A percentile compares a stretch with the other conserved stretches of the same genome.
phyloP scores from a whole-genome alignment of 208 protist genomes.

The Leptomonas seymouri region DNA sequence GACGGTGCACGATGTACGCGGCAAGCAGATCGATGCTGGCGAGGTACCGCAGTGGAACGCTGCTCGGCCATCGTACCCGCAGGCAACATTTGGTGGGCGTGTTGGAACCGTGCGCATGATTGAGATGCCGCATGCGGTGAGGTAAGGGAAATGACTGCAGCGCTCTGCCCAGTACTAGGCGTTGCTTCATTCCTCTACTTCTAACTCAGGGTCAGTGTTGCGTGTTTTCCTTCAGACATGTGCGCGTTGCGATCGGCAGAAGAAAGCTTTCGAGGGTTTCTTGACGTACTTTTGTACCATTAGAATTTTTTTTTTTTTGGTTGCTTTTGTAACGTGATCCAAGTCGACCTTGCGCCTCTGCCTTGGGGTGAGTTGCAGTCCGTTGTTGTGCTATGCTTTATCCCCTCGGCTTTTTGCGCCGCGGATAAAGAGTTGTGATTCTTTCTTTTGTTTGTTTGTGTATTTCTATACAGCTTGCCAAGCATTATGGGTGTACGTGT shows the following conservation, averaged over 20 bases:
- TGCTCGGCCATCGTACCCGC: constrained; percentile 65
- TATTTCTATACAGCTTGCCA: too few relatives aligned
- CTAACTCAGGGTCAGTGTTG: constrained; percentile 4
- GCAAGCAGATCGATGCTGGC: constrained; percentile 73
- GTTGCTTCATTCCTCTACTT: constrained; percentile 9
- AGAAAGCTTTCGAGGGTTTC: too few relatives aligned
- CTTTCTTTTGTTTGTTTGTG: constrained; percentile 4
- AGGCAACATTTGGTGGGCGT: constrained; percentile 84
- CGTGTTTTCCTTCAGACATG: constrained; percentile 9
- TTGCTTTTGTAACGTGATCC: not conserved
- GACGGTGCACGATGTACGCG: constrained; percentile 68
- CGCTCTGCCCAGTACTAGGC: not conserved
- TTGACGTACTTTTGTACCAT: not conserved
- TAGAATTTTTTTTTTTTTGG: constrained; percentile 11
- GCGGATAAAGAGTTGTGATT: too few relatives aligned
- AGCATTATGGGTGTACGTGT: too few relatives aligned
- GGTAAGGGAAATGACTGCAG: not conserved
- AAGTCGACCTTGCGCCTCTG: not conserved
- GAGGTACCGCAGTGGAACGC: constrained; percentile 86
- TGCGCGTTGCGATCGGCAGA: too few relatives aligned
- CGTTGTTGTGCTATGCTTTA: not conserved
- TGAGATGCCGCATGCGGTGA: constrained; percentile 52
- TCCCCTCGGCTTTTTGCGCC: not conserved
- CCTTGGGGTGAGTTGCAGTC: constrained; percentile 4
- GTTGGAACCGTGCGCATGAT: constrained; percentile 71